Evolutionary conservation across 352 stramenopile genomes (phyloP).

Genomic region (Aphanomyces astaci): DNA sequence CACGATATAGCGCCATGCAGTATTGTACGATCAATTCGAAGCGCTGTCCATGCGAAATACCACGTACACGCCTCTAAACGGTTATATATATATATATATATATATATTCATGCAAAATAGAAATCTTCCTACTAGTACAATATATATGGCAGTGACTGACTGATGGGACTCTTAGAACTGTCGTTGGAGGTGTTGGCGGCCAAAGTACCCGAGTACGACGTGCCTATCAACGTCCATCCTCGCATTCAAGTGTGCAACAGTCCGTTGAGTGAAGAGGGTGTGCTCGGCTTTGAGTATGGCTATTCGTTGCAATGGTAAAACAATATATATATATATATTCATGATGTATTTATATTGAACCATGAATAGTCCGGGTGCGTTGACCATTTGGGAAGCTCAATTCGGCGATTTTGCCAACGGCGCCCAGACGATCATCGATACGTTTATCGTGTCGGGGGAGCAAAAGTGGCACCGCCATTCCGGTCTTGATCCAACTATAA

Average conservation of each 20-base stretch:
- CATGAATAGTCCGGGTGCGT: constrained; percentile 48
- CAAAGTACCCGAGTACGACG: constrained; percentile 18
- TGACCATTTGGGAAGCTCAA: constrained; percentile 90
- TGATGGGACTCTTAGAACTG: too few species aligned
- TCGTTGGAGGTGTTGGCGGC: constrained; percentile 8
- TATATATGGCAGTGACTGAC: too few species aligned
- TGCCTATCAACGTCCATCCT: not conserved
- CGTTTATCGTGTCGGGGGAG: constrained; percentile 73
- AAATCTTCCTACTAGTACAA: too few species aligned
- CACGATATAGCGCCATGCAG: constrained; percentile 52
- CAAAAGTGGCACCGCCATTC: constrained; percentile 89
- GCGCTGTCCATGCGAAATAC: constrained; percentile 65
- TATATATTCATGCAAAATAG: too few species aligned
- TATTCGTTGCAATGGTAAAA: constrained; percentile 76
- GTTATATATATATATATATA: too few species aligned
- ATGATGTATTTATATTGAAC: too few species aligned
- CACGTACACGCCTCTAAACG: constrained; percentile 94
- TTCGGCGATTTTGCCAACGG: constrained; percentile 87
- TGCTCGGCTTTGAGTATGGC: constrained; percentile 82
- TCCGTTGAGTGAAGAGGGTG: constrained; percentile 70
- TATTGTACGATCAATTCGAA: constrained; percentile 83
- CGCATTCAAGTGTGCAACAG: constrained; percentile 74
- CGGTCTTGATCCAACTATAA: constrained; percentile 24
- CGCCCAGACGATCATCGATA: constrained; percentile 84
- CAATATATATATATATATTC: too few species aligned